Percentiles rank a stretch among this genome's conserved stretches.
phyloP scores from a whole-genome alignment of 768 basidiomycete species.

The Suillus plorans region DNA sequence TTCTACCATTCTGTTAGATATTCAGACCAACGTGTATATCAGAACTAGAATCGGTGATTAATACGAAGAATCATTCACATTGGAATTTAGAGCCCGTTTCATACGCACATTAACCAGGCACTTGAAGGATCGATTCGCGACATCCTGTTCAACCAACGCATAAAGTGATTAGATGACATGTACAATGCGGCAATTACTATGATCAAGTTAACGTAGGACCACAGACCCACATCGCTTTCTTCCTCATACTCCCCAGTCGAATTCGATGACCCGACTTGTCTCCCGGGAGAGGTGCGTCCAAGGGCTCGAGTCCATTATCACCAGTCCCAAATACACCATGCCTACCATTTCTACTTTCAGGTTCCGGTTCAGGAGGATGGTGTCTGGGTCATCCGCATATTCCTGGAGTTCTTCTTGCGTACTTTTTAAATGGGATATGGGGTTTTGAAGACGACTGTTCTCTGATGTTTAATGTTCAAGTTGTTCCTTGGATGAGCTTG shows the following conservation, averaged over 20 bases:
- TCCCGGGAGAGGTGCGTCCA: neutral
- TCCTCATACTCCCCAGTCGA: neutral
- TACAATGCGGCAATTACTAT: neutral
- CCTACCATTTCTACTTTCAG: conserved; percentile 1
- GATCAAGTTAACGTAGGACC: neutral
- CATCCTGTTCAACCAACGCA: neutral
- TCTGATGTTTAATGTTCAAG: conserved; percentile 41
- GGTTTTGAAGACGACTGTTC: conserved; percentile 73
- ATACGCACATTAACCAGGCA: neutral
- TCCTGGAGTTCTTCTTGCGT: conserved; percentile 62
- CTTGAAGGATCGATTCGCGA: neutral
- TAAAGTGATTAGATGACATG: neutral
- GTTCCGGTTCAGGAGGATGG: conserved; percentile 22
- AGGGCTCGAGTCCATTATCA: conserved; percentile 2
- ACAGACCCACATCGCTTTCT: neutral
- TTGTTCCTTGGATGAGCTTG: neutral
- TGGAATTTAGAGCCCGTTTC: neutral
- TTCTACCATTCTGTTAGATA: neutral
- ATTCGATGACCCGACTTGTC: neutral
- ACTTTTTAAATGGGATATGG: conserved; percentile 56
- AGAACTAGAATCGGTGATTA: neutral
- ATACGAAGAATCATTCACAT: neutral
- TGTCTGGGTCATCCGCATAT: conserved; percentile 53
- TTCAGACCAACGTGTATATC: neutral
- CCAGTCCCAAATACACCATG: neutral